A percentile compares a stretch with the other conserved stretches of the same genome.
Conservation (phyloP, 768 basidiomycete species). For the Albatrellus ellisii region DNA sequence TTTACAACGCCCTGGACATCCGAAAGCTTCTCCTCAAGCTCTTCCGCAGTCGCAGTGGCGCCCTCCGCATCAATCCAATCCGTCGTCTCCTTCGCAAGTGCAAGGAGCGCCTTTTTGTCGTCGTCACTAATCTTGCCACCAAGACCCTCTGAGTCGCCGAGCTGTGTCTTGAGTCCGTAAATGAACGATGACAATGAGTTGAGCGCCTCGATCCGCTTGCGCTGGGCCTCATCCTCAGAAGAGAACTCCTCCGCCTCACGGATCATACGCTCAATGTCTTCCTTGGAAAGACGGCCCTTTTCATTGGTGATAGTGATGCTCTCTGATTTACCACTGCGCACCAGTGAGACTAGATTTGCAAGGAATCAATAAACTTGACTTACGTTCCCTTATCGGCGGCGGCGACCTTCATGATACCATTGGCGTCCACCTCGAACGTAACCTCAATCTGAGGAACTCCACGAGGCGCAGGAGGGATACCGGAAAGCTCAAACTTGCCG, state of each 20-base stretch:
- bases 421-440: constrained; percentile 89
- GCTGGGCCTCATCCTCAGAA: constrained; percentile 60
- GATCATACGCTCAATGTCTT: constrained; percentile 91
- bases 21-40: constrained; percentile 79
- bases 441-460: constrained; percentile 98
- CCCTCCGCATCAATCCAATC: constrained; percentile 90
- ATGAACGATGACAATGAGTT: constrained; percentile 73
- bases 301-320: constrained; percentile 94
- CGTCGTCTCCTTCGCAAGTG: constrained; percentile 73
- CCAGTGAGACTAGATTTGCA: background rate
- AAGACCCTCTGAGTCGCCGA: constrained; percentile 78
- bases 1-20: constrained; percentile 25
- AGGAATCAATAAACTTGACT: constrained; percentile 22
- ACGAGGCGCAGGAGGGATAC: constrained; percentile 91
- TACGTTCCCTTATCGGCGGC: constrained; percentile 90
- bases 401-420: constrained; percentile 89
- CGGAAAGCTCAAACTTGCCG: constrained; percentile 88
- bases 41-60: constrained; percentile 63
- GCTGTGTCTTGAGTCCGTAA: constrained; percentile 78
- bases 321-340: constrained; percentile 65
- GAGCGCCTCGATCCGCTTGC: constrained; percentile 77
- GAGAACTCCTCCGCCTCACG: constrained; percentile 88
- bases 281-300: constrained; percentile 58
- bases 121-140: constrained; percentile 77
- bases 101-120: constrained; percentile 75